Percentiles rank a stretch among this genome's conserved stretches.
Conservation (phyloP, 805 yeast genomes). For the Wickerhamomyces pijperi region DNA sequence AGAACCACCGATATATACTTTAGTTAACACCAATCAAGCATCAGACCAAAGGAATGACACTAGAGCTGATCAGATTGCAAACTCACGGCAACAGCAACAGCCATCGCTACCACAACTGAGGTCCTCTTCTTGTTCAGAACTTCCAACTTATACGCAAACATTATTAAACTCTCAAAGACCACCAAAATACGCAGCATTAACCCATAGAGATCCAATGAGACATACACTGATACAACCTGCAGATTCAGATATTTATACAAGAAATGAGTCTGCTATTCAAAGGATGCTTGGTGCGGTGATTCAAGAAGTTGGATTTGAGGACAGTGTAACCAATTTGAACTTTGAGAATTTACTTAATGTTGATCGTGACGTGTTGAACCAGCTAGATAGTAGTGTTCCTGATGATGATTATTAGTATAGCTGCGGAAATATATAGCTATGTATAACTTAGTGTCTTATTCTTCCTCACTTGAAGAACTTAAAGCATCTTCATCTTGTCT, state of each 20-base stretch:
- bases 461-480: constrained; percentile 18
- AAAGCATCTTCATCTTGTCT: constrained; percentile 17
- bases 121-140: too few relatives aligned
- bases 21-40: too few relatives aligned
- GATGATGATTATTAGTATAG: not conserved
- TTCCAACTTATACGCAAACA: not conserved
- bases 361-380: not conserved
- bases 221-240: not conserved
- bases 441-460: constrained; percentile 4
- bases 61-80: too few relatives aligned
- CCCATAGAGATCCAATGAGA: not conserved
- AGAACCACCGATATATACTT: too few relatives aligned
- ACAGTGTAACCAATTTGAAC: not conserved
- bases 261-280: not conserved
- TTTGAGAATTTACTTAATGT: not conserved
- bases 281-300: not conserved
- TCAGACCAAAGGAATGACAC: too few relatives aligned
- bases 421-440: too few relatives aligned
- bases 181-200: not conserved
- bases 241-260: too few relatives aligned
- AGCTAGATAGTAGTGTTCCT: not conserved
- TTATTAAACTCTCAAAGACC: not conserved
- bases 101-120: too few relatives aligned
- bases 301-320: not conserved
- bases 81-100: too few relatives aligned